Percentiles rank a stretch among this genome's conserved stretches.
phyloP scores from a whole-genome alignment of 805 yeast genomes.

The Nakazawaea ernobii region DNA sequence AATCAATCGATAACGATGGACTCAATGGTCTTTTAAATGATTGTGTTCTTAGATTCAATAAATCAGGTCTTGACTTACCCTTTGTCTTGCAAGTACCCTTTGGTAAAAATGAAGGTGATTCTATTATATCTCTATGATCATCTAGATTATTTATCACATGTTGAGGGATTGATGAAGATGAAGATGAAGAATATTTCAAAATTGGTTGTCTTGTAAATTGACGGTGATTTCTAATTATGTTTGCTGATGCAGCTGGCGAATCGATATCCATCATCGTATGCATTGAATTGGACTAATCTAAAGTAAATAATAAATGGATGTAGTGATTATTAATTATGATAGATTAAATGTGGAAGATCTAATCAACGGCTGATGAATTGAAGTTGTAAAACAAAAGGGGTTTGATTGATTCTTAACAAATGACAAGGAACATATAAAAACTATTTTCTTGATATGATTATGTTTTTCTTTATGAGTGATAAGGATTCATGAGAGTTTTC shows the following conservation, averaged over 20 bases:
- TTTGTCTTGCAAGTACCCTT: slow-evolving; percentile 9
- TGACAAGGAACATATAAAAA: too few relatives aligned
- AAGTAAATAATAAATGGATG: too few relatives aligned
- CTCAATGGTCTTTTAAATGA: slow-evolving; percentile 28
- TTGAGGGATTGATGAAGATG: background rate
- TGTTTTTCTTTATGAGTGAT: too few relatives aligned
- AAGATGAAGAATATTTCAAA: background rate
- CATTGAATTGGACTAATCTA: too few relatives aligned
- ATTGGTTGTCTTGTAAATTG: background rate
- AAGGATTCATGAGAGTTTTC: too few relatives aligned
- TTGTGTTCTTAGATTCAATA: slow-evolving; percentile 15
- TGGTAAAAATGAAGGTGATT: slow-evolving; percentile 21
- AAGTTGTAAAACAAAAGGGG: too few relatives aligned
- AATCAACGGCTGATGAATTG: too few relatives aligned
- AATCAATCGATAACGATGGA: slow-evolving; percentile 27
- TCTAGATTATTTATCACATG: background rate
- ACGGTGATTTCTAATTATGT: background rate
- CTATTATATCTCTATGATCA: background rate
- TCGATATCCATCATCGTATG: slow-evolving; percentile 1
- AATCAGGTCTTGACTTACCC: slow-evolving; percentile 12
- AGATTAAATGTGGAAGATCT: too few relatives aligned
- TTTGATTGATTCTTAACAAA: too few relatives aligned
- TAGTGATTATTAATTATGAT: too few relatives aligned
- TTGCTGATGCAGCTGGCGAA: background rate
- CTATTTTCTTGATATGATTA: too few relatives aligned